Evolutionary conservation across 2,329 filamentous ascomycete species (phyloP).

Genomic region (Sphaerulina musiva): DNA sequence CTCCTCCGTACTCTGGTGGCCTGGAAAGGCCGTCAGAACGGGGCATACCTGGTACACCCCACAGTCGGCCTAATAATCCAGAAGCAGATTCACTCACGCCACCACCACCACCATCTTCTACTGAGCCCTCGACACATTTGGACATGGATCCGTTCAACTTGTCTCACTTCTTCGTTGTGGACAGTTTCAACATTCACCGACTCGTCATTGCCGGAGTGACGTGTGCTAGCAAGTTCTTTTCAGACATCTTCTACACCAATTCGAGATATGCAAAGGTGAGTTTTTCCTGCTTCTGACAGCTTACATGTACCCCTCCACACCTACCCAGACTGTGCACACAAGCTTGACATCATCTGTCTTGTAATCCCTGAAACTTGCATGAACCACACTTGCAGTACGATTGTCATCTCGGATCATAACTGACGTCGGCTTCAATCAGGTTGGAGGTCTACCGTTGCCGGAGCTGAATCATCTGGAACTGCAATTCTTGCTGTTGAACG

Average conservation of each 20-base stretch:
- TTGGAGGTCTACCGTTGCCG: conserved; percentile 82
- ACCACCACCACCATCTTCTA: conserved; percentile 27
- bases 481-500: conserved; percentile 91
- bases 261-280: conserved; percentile 96
- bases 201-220: conserved; percentile 95
- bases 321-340: not conserved
- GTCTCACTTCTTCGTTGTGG: conserved; percentile 81
- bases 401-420: conserved; percentile 2
- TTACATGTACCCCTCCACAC: not conserved
- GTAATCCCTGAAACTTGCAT: not conserved
- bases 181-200: conserved; percentile 98
- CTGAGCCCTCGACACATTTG: conserved; percentile 29
- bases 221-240: conserved; percentile 99
- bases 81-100: conserved; percentile 20
- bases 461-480: conserved; percentile 95
- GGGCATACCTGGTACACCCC: conserved; percentile 34
- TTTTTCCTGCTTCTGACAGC: not conserved
- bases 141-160: conserved; percentile 46
- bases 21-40: conserved; percentile 33
- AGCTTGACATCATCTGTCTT: conserved; percentile 1
- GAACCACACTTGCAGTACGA: not conserved
- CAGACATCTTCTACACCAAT: conserved; percentile 97
- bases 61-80: conserved; percentile 31
- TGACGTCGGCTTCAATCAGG: conserved; percentile 47
- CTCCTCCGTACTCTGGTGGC: conserved; percentile 46